Evolutionary conservation across 225 moss, liverwort and hornwort species (phyloP), one percentile per base, ranked within the genome.

Genomic region (Physcomitrellopsis africana): DNA sequence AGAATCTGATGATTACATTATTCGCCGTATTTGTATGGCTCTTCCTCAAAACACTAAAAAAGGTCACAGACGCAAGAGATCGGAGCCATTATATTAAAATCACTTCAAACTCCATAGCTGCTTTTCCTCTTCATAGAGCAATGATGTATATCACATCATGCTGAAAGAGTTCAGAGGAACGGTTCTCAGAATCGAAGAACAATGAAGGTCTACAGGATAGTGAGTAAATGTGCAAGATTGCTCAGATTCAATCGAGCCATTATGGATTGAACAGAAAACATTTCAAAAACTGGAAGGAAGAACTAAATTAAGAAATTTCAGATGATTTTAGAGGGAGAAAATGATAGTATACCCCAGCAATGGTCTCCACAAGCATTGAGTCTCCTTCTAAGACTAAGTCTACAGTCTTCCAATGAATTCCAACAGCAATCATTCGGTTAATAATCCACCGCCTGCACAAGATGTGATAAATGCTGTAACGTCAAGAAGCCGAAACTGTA

Each of bases 321-420:
- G 52, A 75, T 57, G 29, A 73, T 45, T 64, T 37, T 0, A 57
- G n/a, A 24, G 43, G 26, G 55, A 74, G 55, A 1, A 11, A 68
- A 74, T 37, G 46, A 43, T 14, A 47, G 15, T 20, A 45, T 86
- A 97, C 94, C 91, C 89, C 97, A 75, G 94, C 94, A 69, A 94
- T 85, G 63, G 76, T 77, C 86, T 97, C 94, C 46, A 94, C 97
- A 78, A 97, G 91, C 87, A 87, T 87, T 42, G 94, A 97, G 69
- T 97, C 94, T 66, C 77, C 80, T 77, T 87, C 87, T 58, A 97
- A 77, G 41, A 94, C 66, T 0, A 61, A 74, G 56, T 93, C 89
- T 67, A 94, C 51, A 69, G 81, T 84, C 51, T 72, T 78, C 67
- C 68, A 79, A 63, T 72, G 60, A 57, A 91, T 65, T 65, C 85